Conservation (phyloP, 73 alveolate species). For the Uronychia setigera region DNA sequence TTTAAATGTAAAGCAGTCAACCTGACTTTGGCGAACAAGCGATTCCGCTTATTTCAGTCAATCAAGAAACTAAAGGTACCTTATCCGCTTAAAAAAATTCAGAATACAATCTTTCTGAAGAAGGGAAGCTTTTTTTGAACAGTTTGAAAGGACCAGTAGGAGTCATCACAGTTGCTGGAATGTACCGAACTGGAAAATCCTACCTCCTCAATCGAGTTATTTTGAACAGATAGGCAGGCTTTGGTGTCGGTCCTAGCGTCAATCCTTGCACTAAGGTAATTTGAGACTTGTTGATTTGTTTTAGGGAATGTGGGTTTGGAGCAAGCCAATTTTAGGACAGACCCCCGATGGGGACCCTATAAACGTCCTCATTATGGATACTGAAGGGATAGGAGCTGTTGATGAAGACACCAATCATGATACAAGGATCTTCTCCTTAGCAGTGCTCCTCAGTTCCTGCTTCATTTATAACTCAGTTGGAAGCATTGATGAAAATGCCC, state of each 20-base stretch:
- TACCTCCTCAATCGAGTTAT: slow-evolving; percentile 94
- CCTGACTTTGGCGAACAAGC: slow-evolving; percentile 2
- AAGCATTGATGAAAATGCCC: slow-evolving; percentile 92
- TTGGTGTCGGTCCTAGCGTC: slow-evolving; percentile 1
- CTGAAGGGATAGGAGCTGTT: slow-evolving; percentile 94
- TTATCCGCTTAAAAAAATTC: background rate
- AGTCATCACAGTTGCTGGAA: slow-evolving; percentile 94
- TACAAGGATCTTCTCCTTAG: slow-evolving; percentile 85
- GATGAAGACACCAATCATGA: slow-evolving; percentile 97
- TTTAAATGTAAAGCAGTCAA: background rate
- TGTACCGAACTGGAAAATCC: slow-evolving; percentile 96
- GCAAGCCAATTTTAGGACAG: slow-evolving; percentile 86
- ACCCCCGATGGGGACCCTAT: slow-evolving; percentile 87
- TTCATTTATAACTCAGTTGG: slow-evolving; percentile 92
- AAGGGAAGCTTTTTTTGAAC: slow-evolving; percentile 24
- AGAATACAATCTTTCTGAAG: background rate
- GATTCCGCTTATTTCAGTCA: background rate
- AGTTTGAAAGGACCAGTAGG: slow-evolving; percentile 86
- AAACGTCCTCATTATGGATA: slow-evolving; percentile 81
- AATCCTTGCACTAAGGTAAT: slow-evolving; percentile 5
- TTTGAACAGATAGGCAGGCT: slow-evolving; percentile 63
- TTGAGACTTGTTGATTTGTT: background rate
- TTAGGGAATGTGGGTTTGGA: slow-evolving; percentile 93
- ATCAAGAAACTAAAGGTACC: background rate
- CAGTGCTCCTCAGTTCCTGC: slow-evolving; percentile 78